A percentile compares a stretch with the other conserved stretches of the same genome.
These are phyloP conservation scores for Sarocladium oryzae DNA, from an alignment of 2,329 filamentous ascomycete species.

Conservation along the genomic window DNA sequence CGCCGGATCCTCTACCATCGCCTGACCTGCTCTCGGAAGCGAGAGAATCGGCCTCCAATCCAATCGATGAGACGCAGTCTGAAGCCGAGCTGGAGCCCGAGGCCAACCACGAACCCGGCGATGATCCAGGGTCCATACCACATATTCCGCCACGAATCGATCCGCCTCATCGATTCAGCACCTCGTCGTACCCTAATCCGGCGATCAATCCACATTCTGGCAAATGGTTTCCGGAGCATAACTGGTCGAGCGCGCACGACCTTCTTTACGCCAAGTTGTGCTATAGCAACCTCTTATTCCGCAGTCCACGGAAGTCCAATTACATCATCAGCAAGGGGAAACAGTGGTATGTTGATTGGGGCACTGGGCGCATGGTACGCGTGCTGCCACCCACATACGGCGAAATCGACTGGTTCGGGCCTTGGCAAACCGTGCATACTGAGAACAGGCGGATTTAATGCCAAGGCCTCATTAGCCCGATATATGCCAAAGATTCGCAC, in stretches of 20 bases:
- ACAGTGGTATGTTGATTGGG: slow-evolving; percentile 55
- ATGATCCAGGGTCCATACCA: slow-evolving; percentile 5
- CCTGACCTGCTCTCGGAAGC: not conserved
- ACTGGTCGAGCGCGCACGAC: slow-evolving; percentile 50
- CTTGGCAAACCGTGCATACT: slow-evolving; percentile 43
- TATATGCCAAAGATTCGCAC: no score
- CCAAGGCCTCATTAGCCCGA: no score
- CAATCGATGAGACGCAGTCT: not conserved
- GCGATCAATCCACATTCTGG: slow-evolving; percentile 41
- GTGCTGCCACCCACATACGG: slow-evolving; percentile 49
- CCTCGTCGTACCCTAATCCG: slow-evolving; percentile 38
- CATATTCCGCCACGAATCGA: slow-evolving; percentile 23
- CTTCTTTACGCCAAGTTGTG: slow-evolving; percentile 54
- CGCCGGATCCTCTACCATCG: slow-evolving; percentile 11
- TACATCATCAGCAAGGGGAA: slow-evolving; percentile 51
- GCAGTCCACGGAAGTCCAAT: slow-evolving; percentile 51
- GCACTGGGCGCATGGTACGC: slow-evolving; percentile 46
- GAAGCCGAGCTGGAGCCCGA: slow-evolving; percentile 16
- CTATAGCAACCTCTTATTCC: slow-evolving; percentile 51
- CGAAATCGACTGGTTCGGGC: slow-evolving; percentile 41
- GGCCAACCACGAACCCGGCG: slow-evolving; percentile 1
- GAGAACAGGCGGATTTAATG: slow-evolving; percentile 40
- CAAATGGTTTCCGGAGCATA: slow-evolving; percentile 51
- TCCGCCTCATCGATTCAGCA: slow-evolving; percentile 33
- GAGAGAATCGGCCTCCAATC: not conserved